Conservation (phyloP, 1,284 basidiomycete genomes). For the Irpex sp. region DNA sequence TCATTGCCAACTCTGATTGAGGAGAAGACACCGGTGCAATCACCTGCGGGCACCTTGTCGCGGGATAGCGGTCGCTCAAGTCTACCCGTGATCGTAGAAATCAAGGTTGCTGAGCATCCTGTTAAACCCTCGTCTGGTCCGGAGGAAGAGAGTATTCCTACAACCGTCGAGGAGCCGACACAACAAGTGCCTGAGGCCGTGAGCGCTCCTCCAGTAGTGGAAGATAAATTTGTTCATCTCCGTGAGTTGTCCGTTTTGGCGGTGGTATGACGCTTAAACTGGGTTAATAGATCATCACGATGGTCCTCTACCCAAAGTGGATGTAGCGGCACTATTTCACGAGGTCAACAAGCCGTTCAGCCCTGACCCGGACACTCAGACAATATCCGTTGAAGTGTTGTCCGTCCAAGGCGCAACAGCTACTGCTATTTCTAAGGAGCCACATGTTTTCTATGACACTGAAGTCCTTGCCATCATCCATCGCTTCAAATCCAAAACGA, state of each 20-base stretch:
- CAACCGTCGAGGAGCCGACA: not conserved
- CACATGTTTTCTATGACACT: conserved; percentile 64
- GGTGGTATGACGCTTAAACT: not conserved
- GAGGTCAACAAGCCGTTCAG: conserved; percentile 21
- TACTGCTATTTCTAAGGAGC: conserved; percentile 37
- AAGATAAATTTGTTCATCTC: conserved; percentile 3
- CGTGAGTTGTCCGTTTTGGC: not conserved
- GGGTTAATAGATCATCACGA: conserved; percentile 36
- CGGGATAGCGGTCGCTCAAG: conserved; percentile 27
- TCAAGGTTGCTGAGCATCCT: not conserved
- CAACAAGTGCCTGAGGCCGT: conserved; percentile 4
- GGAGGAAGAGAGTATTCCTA: not conserved
- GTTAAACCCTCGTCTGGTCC: too few relatives aligned
- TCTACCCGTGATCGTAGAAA: not conserved
- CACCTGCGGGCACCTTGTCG: conserved; percentile 52
- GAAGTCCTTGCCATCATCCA: conserved; percentile 68
- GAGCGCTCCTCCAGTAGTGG: not conserved
- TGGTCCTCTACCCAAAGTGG: conserved; percentile 44
- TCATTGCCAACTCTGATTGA: conserved; percentile 63
- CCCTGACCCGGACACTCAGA: conserved; percentile 40
- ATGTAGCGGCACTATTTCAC: conserved; percentile 44
- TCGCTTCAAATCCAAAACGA: conserved; percentile 58
- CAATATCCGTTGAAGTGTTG: conserved; percentile 70
- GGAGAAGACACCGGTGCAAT: conserved; percentile 56
- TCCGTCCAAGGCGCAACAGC: conserved; percentile 48